Percentiles rank a stretch among this genome's conserved stretches.
These are phyloP conservation scores for Paspalum notatum DNA, from an alignment of 176 grass and related monocot genomes.

Conservation along the genomic window DNA sequence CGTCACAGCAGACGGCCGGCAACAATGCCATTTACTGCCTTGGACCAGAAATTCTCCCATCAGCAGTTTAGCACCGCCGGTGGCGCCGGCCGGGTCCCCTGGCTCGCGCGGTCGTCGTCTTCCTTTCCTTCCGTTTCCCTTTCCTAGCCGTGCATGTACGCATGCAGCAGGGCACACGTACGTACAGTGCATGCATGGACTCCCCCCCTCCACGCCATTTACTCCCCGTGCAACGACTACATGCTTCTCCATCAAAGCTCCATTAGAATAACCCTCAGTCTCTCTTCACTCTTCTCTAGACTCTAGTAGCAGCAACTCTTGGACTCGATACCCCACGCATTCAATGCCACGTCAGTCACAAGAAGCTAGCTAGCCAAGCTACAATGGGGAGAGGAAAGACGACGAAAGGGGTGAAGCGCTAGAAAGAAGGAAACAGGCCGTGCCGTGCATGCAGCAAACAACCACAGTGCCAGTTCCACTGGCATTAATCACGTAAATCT, in stretches of 20 bases:
- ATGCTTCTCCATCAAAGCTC: slow-evolving; percentile 4
- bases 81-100: not conserved
- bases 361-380: not conserved
- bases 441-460: not conserved
- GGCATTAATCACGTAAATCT: not conserved
- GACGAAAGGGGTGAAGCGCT: not conserved
- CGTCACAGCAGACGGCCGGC: slow-evolving; percentile 12
- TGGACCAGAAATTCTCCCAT: slow-evolving; percentile 25
- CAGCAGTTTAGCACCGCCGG: not conserved
- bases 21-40: slow-evolving; percentile 21
- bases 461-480: not conserved
- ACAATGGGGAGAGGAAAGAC: too few relatives aligned
- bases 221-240: slow-evolving; percentile 35
- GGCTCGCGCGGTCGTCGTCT: not conserved
- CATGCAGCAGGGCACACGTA: not conserved
- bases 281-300: not conserved
- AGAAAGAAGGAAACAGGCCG: not conserved
- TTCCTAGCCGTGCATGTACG: not conserved
- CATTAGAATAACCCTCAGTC: slow-evolving; percentile 45
- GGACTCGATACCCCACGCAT: not conserved
- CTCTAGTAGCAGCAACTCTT: not conserved
- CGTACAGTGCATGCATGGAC: not conserved
- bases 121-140: not conserved
- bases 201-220: slow-evolving; percentile 15
- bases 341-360: slow-evolving; percentile 42